Base-by-base conservation (phyloP, 768 basidiomycete species). In the Tephrocybe sp. region DNA sequence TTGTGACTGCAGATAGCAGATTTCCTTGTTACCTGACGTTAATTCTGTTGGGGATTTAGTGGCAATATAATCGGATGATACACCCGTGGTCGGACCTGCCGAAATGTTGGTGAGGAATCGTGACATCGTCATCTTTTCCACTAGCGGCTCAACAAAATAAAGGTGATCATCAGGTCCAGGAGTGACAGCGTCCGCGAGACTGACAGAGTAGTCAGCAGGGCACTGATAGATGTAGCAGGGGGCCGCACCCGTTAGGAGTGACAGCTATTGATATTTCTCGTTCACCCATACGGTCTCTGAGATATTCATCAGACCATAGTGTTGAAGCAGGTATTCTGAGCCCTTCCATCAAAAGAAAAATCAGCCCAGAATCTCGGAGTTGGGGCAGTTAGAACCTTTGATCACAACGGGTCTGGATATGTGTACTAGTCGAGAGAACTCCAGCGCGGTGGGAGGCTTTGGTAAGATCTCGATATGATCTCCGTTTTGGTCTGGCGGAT, bases 1-100 rank as follows among this genome's bases (percentile, higher is more conserved):
- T 65, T 97, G 93, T 4, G 88, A 90, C 64, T 97, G 94, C 3
- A 97, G 74, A 64, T 96, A 96, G 55, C 74, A 68, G 13, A 87
- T 76, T 35, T 77, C 70, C 6, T 59, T 46, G 19, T 50, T 46
- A 15, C 40, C 39, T 21, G 47, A 22, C 16, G 49, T 48, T 42
- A 40, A 45, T 9, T 27, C 56, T 55, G 28, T 2, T 22, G 11
- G 2, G 18, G 40, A 26, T 27, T 51, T n/a, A 39, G 27, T 41
- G 24, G 12, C n/a, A 13, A 38, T 25, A 18, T 5, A 40, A 35
- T 4, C 26, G 32, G 22, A 43, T 24, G 49, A 4, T 19, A 22
- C 35, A 4, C 24, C 49, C 34, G 39, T 22, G 28, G 55, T 44
- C 61, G 52, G 51, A 73, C 72, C 69, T 65, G 59, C 25, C 27